Percentiles rank a stretch among this genome's conserved stretches.
These are phyloP conservation scores for Rutidosis leptorrhynchoides DNA, from an alignment of 129 eudicot genomes.

Conservation along the genomic window DNA sequence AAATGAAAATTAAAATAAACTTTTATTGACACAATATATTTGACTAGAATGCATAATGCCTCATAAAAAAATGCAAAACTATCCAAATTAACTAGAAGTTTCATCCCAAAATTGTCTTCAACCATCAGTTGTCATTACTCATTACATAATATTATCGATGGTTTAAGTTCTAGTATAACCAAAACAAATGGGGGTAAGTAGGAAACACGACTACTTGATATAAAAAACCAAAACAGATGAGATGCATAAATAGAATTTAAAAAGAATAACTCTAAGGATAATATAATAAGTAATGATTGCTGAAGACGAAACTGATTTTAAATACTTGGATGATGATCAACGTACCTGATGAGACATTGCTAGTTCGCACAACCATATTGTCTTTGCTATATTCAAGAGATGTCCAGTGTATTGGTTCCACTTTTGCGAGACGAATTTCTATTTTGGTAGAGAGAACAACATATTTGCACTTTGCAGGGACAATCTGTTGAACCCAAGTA, in stretches of 20 bases:
- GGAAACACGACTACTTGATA: neutral
- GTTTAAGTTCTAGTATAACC: neutral
- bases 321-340: no score
- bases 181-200: no score
- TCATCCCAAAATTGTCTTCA: neutral
- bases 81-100: no score
- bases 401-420: slow-evolving; percentile 64
- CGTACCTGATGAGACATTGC: slow-evolving; percentile 46
- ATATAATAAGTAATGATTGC: no score
- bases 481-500: slow-evolving; percentile 52
- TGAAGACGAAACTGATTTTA: no score
- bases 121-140: neutral
- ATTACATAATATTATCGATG: neutral
- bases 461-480: slow-evolving; percentile 68
- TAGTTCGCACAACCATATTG: slow-evolving; percentile 35
- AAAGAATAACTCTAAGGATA: no score
- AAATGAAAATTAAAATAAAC: slow-evolving; percentile 14
- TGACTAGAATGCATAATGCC: no score
- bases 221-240: neutral
- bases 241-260: no score
- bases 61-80: no score
- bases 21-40: slow-evolving; percentile 6
- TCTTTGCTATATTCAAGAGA: slow-evolving; percentile 60
- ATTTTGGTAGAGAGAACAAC: slow-evolving; percentile 74
- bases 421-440: slow-evolving; percentile 86